Percentiles rank a stretch among this genome's conserved stretches.
These are phyloP conservation scores for Solanum dulcamara DNA, from an alignment of 257 asterid species.

Conservation along the genomic window DNA sequence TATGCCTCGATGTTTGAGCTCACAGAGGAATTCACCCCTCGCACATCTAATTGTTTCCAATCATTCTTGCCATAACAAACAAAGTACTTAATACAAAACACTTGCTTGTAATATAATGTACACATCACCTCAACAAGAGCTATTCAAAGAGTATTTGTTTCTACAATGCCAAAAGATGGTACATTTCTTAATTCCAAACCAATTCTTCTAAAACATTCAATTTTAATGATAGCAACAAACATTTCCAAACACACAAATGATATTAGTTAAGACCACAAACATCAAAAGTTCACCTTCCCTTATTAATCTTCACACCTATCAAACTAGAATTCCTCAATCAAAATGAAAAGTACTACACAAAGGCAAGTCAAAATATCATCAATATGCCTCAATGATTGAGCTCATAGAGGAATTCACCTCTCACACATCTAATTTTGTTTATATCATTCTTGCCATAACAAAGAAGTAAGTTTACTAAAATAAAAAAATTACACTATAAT, in stretches of 20 bases:
- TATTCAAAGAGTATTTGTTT: neutral
- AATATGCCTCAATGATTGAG: slow-evolving; percentile 12
- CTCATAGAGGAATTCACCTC: neutral
- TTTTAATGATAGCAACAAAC: neutral
- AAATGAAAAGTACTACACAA: neutral
- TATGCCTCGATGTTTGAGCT: slow-evolving; percentile 9
- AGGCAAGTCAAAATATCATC: slow-evolving; percentile 14
- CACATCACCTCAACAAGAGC: neutral
- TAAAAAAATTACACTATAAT: neutral
- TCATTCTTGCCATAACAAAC: neutral
- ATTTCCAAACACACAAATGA: neutral
- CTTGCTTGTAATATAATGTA: neutral
- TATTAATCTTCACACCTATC: neutral
- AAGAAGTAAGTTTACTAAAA: neutral
- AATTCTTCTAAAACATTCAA: neutral
- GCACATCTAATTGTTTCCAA: neutral
- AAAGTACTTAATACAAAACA: neutral
- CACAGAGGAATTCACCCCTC: neutral
- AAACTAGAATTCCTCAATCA: neutral
- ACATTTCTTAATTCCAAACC: neutral
- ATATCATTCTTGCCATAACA: neutral
- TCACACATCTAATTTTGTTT: neutral
- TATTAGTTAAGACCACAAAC: neutral
- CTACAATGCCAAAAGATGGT: neutral
- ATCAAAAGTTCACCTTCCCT: neutral